A percentile compares a stretch with the other conserved stretches of the same genome.
Evolutionary conservation across 768 basidiomycete genomes (phyloP).

Genomic region (Tubosaeta sp.): DNA sequence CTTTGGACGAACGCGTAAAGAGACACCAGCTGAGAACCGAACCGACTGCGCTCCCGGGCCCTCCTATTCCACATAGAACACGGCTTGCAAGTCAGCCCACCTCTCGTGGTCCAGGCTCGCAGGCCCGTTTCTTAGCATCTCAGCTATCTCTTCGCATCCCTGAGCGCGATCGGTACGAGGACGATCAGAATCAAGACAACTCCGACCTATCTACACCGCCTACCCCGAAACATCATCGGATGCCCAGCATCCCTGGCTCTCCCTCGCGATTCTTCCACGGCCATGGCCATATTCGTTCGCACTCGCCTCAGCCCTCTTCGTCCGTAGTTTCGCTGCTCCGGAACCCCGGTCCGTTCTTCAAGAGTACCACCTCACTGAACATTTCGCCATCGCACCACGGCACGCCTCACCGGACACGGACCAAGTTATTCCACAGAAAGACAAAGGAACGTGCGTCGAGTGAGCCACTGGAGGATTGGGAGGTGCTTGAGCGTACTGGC

Average conservation of each 20-base stretch:
- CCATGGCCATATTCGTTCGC: constrained; percentile 26
- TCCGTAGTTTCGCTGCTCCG: constrained; percentile 32
- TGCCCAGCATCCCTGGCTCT: constrained; percentile 28
- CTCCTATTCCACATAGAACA: constrained; percentile 27
- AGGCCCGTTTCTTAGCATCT: constrained; percentile 31
- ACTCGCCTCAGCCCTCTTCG: constrained; percentile 33
- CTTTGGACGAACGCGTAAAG: constrained; percentile 39
- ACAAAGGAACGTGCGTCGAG: constrained; percentile 33
- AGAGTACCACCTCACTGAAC: constrained; percentile 31
- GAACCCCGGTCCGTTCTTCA: constrained; percentile 33
- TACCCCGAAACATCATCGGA: constrained; percentile 30
- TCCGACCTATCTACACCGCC: constrained; percentile 31
- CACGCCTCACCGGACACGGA: constrained; percentile 25
- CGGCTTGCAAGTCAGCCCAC: constrained; percentile 28
- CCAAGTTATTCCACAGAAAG: constrained; percentile 33
- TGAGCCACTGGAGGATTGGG: constrained; percentile 32
- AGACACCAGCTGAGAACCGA: constrained; percentile 35
- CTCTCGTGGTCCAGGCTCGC: constrained; percentile 23
- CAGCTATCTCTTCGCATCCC: constrained; percentile 32
- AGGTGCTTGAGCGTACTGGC: constrained; percentile 27
- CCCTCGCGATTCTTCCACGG: constrained; percentile 29
- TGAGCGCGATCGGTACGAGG: constrained; percentile 31
- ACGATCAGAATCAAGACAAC: constrained; percentile 27
- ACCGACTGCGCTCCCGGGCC: constrained; percentile 9
- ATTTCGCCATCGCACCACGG: constrained; percentile 31